These are phyloP conservation scores for Hamamelis virginiana DNA, from an alignment of 164 flowering plant genomes.

Conservation along the genomic window DNA sequence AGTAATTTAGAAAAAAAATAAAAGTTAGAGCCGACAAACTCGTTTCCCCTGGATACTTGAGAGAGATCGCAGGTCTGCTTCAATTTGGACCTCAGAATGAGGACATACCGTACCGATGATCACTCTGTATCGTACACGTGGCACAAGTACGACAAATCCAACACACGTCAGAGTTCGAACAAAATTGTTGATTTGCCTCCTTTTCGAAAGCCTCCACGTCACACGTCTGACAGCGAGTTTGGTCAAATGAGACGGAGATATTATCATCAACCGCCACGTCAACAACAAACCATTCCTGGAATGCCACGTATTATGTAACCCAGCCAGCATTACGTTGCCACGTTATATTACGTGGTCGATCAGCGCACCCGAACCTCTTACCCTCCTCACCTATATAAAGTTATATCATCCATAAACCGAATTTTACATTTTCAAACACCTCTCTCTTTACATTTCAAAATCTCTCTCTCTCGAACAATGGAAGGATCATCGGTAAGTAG, in stretches of 20 bases:
- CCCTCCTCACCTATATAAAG: neutral
- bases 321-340: neutral
- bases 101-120: no score
- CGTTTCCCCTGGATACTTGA: no score
- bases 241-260: neutral
- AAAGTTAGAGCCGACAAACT: no score
- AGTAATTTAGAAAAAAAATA: no score
- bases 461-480: slow-evolving; percentile 11
- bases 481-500: slow-evolving; percentile 5
- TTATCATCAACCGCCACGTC: neutral
- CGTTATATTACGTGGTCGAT: slow-evolving; percentile 11
- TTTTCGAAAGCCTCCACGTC: neutral
- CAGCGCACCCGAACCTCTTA: neutral
- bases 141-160: no score
- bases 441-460: neutral
- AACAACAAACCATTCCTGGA: neutral
- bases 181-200: no score
- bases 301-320: slow-evolving; percentile 7
- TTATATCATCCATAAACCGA: no score
- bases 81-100: no score
- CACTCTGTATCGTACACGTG: no score
- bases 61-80: no score
- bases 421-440: no score
- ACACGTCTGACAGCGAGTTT: neutral
- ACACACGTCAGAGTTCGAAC: no score